Evolutionary conservation across 208 protist species (phyloP).

Genomic region (Lotmaria passim): DNA sequence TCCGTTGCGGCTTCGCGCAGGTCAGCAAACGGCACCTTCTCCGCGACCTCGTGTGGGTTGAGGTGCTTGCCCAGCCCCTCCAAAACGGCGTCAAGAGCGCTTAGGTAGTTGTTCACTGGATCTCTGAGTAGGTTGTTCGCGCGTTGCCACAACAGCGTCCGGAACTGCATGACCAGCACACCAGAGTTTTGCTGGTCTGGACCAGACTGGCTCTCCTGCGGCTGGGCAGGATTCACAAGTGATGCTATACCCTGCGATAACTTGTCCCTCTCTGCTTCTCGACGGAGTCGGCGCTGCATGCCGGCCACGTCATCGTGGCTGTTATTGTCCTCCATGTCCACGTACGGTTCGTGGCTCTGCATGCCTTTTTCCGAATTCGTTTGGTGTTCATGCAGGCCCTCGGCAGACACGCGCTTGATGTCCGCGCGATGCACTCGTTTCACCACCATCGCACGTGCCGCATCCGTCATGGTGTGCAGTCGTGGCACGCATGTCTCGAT

Average conservation of each 20-base stretch:
- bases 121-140: constrained; percentile 23
- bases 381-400: neutral
- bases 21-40: constrained; percentile 51
- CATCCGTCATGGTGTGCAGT: constrained; percentile 49
- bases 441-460: constrained; percentile 35
- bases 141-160: constrained; percentile 16
- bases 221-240: too few species aligned
- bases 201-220: too few species aligned
- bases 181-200: neutral
- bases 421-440: constrained; percentile 17
- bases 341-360: constrained; percentile 12
- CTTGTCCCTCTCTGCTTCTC: constrained; percentile 1
- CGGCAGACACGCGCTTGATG: neutral
- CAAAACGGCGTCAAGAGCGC: constrained; percentile 40
- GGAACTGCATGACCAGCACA: neutral
- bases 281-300: constrained; percentile 10
- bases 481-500: constrained; percentile 42
- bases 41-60: constrained; percentile 39
- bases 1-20: constrained; percentile 38
- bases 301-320: neutral
- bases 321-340: neutral
- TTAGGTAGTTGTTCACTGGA: constrained; percentile 34
- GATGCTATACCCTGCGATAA: neutral
- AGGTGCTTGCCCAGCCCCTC: constrained; percentile 42
- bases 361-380: neutral